These are phyloP conservation scores for Lactarius akahatsu DNA, from an alignment of 768 basidiomycete genomes.

Conservation along the genomic window DNA sequence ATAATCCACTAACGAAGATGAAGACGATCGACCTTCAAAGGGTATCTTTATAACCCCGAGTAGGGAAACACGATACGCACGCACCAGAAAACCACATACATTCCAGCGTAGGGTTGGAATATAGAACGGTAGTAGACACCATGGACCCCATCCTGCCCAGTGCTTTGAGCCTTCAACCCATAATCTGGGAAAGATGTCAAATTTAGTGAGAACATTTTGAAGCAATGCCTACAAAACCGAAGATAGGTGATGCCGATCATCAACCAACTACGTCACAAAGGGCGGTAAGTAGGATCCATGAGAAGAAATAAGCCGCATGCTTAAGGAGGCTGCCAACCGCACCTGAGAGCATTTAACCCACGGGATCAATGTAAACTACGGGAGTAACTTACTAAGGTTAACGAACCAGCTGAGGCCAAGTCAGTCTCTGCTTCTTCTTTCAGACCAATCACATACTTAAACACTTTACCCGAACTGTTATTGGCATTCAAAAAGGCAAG, in stretches of 20 bases:
- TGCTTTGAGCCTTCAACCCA: slow-evolving; percentile 22
- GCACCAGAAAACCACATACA: slow-evolving; percentile 29
- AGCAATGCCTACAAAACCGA: slow-evolving; percentile 24
- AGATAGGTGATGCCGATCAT: slow-evolving; percentile 29
- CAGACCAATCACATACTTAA: slow-evolving; percentile 13
- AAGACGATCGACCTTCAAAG: slow-evolving; percentile 24
- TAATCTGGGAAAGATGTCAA: slow-evolving; percentile 24
- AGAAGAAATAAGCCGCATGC: slow-evolving; percentile 11
- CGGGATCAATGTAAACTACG: background rate
- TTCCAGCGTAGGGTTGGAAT: slow-evolving; percentile 28
- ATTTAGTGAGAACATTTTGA: background rate
- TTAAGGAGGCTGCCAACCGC: slow-evolving; percentile 29
- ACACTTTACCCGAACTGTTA: slow-evolving; percentile 22
- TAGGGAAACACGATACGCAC: background rate
- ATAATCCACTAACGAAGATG: slow-evolving; percentile 26
- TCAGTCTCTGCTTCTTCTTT: slow-evolving; percentile 1
- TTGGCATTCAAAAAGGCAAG: slow-evolving; percentile 27
- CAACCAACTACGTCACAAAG: slow-evolving; percentile 23
- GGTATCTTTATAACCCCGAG: background rate
- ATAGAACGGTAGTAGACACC: slow-evolving; percentile 25
- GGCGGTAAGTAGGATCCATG: background rate
- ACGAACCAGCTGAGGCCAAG: slow-evolving; percentile 22
- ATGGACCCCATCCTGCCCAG: background rate
- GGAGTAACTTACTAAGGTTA: slow-evolving; percentile 22
- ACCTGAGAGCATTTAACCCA: slow-evolving; percentile 16